A percentile compares a stretch with the other conserved stretches of the same genome.
phyloP scores from a whole-genome alignment of 1,139 yeast species.

The Taphrina flavorubra region DNA sequence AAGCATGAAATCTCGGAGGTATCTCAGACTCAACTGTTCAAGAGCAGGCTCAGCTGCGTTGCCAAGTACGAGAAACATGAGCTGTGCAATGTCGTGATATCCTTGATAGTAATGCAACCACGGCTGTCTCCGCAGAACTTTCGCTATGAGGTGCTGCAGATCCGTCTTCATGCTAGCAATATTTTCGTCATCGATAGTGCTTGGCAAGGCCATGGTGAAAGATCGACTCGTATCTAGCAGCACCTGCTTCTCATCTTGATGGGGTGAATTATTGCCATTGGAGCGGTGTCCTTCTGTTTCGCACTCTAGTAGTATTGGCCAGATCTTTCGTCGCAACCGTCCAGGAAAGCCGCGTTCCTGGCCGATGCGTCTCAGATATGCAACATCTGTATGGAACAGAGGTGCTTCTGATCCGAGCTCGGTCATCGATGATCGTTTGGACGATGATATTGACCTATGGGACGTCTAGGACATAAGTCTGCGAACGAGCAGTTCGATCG shows the following conservation, averaged over 20 bases:
- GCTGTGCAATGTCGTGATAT: slow-evolving; percentile 80
- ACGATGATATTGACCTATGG: not conserved
- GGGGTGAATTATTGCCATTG: not conserved
- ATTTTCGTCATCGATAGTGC: slow-evolving; percentile 41
- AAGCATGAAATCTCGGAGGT: slow-evolving; percentile 83
- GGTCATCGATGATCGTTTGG: not conserved
- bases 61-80: slow-evolving; percentile 63
- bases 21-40: slow-evolving; percentile 64
- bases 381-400: slow-evolving; percentile 10
- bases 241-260: slow-evolving; percentile 74
- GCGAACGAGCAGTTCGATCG: slow-evolving; percentile 29
- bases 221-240: slow-evolving; percentile 75
- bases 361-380: slow-evolving; percentile 14
- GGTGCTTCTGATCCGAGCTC: not conserved
- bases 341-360: slow-evolving; percentile 17
- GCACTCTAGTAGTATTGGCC: slow-evolving; percentile 17
- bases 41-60: slow-evolving; percentile 56
- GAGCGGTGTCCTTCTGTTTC: not conserved
- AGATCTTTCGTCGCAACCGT: slow-evolving; percentile 17
- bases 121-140: slow-evolving; percentile 66
- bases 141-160: slow-evolving; percentile 59
- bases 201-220: slow-evolving; percentile 52
- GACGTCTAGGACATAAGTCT: slow-evolving; percentile 13
- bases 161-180: slow-evolving; percentile 52
- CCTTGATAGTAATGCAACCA: slow-evolving; percentile 85